Percentiles rank a stretch among this genome's conserved stretches.
These are phyloP conservation scores for Fraxinus quadrangulata DNA, from an alignment of 257 asterid species.

Conservation along the genomic window DNA sequence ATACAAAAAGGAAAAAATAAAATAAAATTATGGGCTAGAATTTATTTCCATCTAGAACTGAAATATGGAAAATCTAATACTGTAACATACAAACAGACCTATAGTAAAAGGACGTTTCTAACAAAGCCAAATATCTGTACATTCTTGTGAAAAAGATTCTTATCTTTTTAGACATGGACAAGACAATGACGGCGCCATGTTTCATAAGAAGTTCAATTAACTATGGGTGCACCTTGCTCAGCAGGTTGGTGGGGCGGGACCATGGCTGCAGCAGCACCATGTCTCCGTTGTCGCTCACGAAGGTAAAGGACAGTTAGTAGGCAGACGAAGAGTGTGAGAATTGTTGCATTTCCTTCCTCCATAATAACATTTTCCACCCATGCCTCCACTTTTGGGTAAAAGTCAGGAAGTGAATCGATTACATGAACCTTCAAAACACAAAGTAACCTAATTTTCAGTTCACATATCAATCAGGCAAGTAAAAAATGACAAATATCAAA, in stretches of 20 bases:
- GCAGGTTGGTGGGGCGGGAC: conserved; percentile 60
- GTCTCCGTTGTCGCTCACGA: conserved; percentile 81
- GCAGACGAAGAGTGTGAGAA: conserved; percentile 84
- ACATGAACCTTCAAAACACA: conserved; percentile 49
- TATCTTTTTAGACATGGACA: neutral
- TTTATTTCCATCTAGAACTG: neutral
- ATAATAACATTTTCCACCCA: conserved; percentile 85
- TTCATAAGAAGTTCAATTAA: conserved; percentile 26
- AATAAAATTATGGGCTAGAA: neutral
- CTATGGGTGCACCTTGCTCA: conserved; percentile 54
- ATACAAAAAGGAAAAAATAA: neutral
- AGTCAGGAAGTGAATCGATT: conserved; percentile 81
- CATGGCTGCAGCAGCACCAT: conserved; percentile 55
- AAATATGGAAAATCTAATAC: neutral
- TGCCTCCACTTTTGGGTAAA: conserved; percentile 74
- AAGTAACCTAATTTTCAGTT: neutral
- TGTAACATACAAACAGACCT: conserved; percentile 28
- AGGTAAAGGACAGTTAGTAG: conserved; percentile 88
- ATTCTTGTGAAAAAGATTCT: conserved; percentile 29
- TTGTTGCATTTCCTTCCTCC: conserved; percentile 98
- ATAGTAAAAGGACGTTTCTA: conserved; percentile 13
- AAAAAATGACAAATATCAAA: neutral
- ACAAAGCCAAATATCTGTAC: conserved; percentile 29
- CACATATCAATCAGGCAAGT: neutral
- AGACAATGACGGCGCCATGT: neutral